Evolutionary conservation across 495 filamentous ascomycete genomes (phyloP), one percentile per base, ranked within the genome.

Genomic region (Hamigera avellanea): DNA sequence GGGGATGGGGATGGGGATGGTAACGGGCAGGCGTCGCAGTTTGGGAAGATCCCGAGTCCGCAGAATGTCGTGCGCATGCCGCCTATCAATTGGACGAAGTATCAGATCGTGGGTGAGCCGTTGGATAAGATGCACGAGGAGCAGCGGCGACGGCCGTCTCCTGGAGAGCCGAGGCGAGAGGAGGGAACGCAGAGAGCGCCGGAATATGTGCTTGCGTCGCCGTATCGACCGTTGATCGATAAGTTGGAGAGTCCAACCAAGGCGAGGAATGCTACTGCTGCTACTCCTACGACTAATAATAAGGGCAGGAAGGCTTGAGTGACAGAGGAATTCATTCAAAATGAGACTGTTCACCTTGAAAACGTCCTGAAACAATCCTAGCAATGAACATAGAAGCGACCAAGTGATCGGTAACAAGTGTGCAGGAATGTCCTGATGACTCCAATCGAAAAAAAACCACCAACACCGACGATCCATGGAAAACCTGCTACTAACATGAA

Each of bases 31-130:
- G 35, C 6, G 32, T 56, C 56, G n/a, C 46, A 43, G 2, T 64
- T 76, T 19, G 65, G 62, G 13, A 64, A 57, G 14, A 70, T 95
- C 1, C 86, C 87, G 0, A 67, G 66, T 14, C 75, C 82, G n/a
- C 87, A 95, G 60, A 86, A 78, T 45, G 62, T 95, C 2, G 75
- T 91, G 7, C 79, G 86, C 23, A 81, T 76, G 63, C 87, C 87
- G 16, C 78, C 83, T 2, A 73, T 95, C 40, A 93, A 93, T 62
- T 95, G 87, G 87, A 73, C 75, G 5, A 85, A 93, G 52, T 95
- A 95, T 53, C 80, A 80, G 40, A 66, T 93, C 13, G 76, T 86
- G 1, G 86, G 86, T 17, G 79, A 82, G 38, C 67, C 80, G 8
- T 59, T 95, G 30, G 84, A 93, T 52, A 80, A 78, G 55, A 66